Evolutionary conservation across 2,329 filamentous ascomycete genomes (phyloP).

Genomic region (Monilinia aucupariae): DNA sequence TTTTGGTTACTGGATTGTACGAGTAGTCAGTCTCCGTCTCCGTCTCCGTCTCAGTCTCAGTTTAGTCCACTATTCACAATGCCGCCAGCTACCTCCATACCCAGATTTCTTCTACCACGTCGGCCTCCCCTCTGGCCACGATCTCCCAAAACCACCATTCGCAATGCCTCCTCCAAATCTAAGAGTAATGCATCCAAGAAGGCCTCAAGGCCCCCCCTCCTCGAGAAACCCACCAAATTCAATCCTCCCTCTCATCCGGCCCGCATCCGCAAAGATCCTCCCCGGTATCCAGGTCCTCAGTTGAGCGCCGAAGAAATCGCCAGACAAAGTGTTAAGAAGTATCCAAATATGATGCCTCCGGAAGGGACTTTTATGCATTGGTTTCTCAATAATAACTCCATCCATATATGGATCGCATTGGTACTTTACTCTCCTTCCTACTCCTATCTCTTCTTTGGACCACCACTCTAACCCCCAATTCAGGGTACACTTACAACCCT

Average conservation of each 20-base stretch:
- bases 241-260: slow-evolving; percentile 85
- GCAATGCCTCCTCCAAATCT: slow-evolving; percentile 36
- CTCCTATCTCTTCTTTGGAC: background rate
- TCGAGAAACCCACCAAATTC: slow-evolving; percentile 85
- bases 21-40: too few relatives aligned
- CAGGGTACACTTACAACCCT: slow-evolving; percentile 43
- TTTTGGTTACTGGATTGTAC: too few relatives aligned
- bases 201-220: slow-evolving; percentile 54
- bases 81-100: slow-evolving; percentile 48
- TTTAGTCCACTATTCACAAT: slow-evolving; percentile 24
- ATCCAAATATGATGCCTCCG: slow-evolving; percentile 85
- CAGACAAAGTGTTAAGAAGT: slow-evolving; percentile 63
- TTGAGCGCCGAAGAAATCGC: slow-evolving; percentile 60
- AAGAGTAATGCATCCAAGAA: slow-evolving; percentile 19
- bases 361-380: slow-evolving; percentile 76
- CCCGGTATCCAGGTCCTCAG: slow-evolving; percentile 65
- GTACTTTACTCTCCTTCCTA: slow-evolving; percentile 44
- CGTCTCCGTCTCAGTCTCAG: background rate
- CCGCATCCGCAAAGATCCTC: slow-evolving; percentile 53
- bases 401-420: slow-evolving; percentile 81
- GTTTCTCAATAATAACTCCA: slow-evolving; percentile 69
- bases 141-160: slow-evolving; percentile 31
- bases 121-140: slow-evolving; percentile 51
- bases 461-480: slow-evolving; percentile 4
- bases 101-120: slow-evolving; percentile 63